phyloP scores from a whole-genome alignment of 306 rosid genomes.

The Quercus ilex region DNA sequence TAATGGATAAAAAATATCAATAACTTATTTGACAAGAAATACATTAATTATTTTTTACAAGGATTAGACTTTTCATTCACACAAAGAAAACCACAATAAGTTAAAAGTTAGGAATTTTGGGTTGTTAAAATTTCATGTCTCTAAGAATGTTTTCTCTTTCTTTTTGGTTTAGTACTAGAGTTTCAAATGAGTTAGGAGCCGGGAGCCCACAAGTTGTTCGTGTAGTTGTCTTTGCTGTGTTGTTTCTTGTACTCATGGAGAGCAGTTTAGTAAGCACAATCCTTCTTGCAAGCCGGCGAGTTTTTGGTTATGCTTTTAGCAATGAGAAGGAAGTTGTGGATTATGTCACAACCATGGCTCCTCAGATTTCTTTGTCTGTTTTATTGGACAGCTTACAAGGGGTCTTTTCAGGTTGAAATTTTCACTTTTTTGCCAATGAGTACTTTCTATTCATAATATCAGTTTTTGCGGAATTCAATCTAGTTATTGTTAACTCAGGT shows the following conservation, averaged over 20 bases:
- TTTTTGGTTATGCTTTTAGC: constrained; percentile 63
- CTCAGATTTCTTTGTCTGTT: constrained; percentile 49
- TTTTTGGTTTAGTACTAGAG: constrained; percentile 47
- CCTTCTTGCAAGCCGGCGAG: constrained; percentile 42
- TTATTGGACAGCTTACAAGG: constrained; percentile 62
- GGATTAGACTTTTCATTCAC: too few species aligned
- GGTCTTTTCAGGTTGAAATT: constrained; percentile 49
- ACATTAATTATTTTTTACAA: too few species aligned
- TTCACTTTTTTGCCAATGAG: background rate
- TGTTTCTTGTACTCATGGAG: constrained; percentile 41
- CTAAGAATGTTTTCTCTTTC: background rate
- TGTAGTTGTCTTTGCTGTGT: constrained; percentile 41
- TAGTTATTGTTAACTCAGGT: constrained; percentile 31
- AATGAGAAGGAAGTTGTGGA: constrained; percentile 62
- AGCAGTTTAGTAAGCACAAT: constrained; percentile 31
- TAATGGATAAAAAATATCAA: too few species aligned
- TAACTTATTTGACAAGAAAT: too few species aligned
- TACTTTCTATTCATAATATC: background rate
- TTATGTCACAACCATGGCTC: constrained; percentile 66
- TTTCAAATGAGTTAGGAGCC: constrained; percentile 78
- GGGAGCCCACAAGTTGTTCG: constrained; percentile 58
- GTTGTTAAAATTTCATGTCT: background rate
- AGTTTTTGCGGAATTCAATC: background rate
- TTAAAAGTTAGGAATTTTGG: too few species aligned
- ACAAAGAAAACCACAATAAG: too few species aligned